Base-by-base conservation (phyloP, 2,329 filamentous ascomycete species). In the Cadophora malorum region DNA sequence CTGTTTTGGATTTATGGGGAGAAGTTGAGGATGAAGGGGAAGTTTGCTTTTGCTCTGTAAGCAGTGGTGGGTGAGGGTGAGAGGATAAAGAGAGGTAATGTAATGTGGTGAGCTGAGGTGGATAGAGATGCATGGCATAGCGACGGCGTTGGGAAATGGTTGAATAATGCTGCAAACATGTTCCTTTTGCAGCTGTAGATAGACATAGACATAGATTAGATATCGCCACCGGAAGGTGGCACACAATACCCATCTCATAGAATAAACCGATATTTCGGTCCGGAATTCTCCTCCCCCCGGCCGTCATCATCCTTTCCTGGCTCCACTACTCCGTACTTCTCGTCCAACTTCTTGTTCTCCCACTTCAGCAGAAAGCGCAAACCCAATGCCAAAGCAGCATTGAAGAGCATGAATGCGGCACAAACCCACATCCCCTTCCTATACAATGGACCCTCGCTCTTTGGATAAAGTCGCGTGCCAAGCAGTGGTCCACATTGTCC, bases 401-500 rank as follows among this genome's bases (percentile, higher is more conserved):
- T 88, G 53, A 91, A 79, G 7, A 90, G 77, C 78, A 89, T 90
- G 52, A 91, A 86, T 0, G 81, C 83, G 0, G 88, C 85, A 70
- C 89, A 90, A 3, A 90, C 84, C 65, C 81, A 81, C 78, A 85
- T 85, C 0, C 90, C 89, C 1, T 85, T 87, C 1, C 80, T 76
- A 3, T 82, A 79, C 66, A 85, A 86, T 5, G 81, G 81, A 0
- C 80, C 81, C 0, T 81, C 81, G 0, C 79, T 76, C 0, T 76
- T 52, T 0, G 88, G 89, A 71, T 90, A 92, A 9, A 91, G 73
- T 58, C 88, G 84, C 2, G 88, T 91, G 4, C 89, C 89, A 6
- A 91, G 76, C 16, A 90, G 78, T 1, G 88, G 87, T 0, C 88
- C 87, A 69, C 85, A 85, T 75, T 90, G 91, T 0, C 90, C 90